Evolutionary conservation across 495 filamentous ascomycete species (phyloP), one percentile per base, ranked within the genome.

Genomic region (Penicillium egyptiacum): DNA sequence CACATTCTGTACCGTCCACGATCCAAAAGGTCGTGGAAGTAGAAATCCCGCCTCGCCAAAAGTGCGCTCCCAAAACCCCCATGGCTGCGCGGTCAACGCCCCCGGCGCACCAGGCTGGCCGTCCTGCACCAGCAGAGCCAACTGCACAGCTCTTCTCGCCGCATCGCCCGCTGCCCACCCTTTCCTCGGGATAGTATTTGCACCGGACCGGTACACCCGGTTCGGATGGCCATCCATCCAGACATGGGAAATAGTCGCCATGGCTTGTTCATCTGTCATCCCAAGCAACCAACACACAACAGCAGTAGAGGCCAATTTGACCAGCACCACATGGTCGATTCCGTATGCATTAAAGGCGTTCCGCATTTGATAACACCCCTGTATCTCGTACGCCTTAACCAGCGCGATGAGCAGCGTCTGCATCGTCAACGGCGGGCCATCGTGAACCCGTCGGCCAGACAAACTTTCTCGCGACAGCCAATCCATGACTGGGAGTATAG

Each of bases 141-240:
- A 59, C 17, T 79, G 70, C 4, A 81, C 74, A 2, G 77, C 78
- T 31, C 77, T 67, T 59, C 70, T 72, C 17, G 66, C 69, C 1
- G 79, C 77, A 60, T 79, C 72, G 1, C 71, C 79, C 2, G 71
- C 76, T 1, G 76, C 77, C 79, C 79, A 80, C 0, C 77, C 78
- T 54, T 79, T 79, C 0, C 75, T 67, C 8, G 74, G 69, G 10
- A 65, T 68, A 1, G 77, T 70, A 41, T 79, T 79, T 5, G 60
- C 48, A 1, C 51, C 61, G 5, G 62, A 57, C 1, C 76, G 69
- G 47, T 69, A 80, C 3, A 67, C 58, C 4, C 75, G 70, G 0
- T 66, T 62, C 0, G 75, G 73, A 11, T 70, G 65, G 9, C 67
- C 72, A 40, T 81, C 77, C 37, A 69, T 59, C 68, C 69, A 78